phyloP scores from a whole-genome alignment of 805 yeast genomes.

The Wickerhamiella occidentalis region DNA sequence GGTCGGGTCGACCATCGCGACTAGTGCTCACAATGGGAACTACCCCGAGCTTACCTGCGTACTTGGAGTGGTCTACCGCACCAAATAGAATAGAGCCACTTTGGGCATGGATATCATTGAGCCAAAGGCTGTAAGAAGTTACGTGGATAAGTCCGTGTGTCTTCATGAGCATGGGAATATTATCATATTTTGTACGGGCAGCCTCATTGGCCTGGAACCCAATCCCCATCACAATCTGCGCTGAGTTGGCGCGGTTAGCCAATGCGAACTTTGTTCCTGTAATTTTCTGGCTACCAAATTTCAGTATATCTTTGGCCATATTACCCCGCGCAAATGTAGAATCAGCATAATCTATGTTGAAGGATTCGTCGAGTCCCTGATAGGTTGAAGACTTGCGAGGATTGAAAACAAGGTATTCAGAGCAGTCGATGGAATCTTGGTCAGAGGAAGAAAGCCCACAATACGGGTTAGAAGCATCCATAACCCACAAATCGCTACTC shows the following conservation, averaged over 20 bases:
- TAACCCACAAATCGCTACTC: conserved; percentile 62
- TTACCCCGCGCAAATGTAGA: conserved; percentile 41
- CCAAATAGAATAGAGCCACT: conserved; percentile 33
- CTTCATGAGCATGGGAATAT: conserved; percentile 29
- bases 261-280: conserved; percentile 58
- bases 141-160: conserved; percentile 32
- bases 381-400: conserved; percentile 20
- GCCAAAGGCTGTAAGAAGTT: conserved; percentile 35
- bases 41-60: conserved; percentile 28
- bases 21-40: conserved; percentile 20
- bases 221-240: conserved; percentile 40
- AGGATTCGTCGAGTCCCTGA: conserved; percentile 14
- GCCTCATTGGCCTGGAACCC: conserved; percentile 29
- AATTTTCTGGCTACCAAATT: conserved; percentile 38
- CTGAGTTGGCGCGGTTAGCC: conserved; percentile 52
- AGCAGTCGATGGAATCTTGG: conserved; percentile 16
- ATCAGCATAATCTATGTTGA: conserved; percentile 33
- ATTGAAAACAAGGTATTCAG: conserved; percentile 20
- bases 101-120: conserved; percentile 25
- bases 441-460: conserved; percentile 15
- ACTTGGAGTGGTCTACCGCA: conserved; percentile 33
- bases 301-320: conserved; percentile 51
- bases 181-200: conserved; percentile 19
- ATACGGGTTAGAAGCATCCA: conserved; percentile 37
- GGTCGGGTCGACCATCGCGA: conserved; percentile 9